Conservation (phyloP, 768 basidiomycete genomes). For the Kwoniella newhampshirensis region DNA sequence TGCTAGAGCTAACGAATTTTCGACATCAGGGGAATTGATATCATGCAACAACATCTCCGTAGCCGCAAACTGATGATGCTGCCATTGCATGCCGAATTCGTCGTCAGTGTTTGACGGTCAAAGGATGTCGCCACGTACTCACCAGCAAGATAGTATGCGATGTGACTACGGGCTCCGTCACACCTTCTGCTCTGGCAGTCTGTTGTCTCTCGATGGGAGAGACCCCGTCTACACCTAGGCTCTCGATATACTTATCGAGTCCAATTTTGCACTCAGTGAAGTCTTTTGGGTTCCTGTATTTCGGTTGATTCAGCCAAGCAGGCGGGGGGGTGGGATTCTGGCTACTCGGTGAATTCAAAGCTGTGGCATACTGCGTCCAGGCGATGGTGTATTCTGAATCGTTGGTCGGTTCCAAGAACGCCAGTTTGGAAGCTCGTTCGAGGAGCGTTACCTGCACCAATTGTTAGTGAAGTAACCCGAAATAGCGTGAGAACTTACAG, state of each 20-base stretch:
- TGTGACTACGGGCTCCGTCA: constrained; percentile 21
- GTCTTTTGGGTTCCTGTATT: constrained; percentile 33
- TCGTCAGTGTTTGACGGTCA: neutral
- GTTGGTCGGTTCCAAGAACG: constrained; percentile 35
- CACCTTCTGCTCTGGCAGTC: constrained; percentile 26
- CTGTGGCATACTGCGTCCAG: constrained; percentile 21
- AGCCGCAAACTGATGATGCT: constrained; percentile 40
- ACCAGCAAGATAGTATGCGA: constrained; percentile 34
- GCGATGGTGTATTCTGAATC: constrained; percentile 32
- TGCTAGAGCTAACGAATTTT: constrained; percentile 36
- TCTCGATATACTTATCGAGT: constrained; percentile 30
- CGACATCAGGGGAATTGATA: constrained; percentile 40
- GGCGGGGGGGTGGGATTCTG: constrained; percentile 19
- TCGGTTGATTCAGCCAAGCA: constrained; percentile 37
- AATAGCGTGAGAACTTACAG: constrained; percentile 7
- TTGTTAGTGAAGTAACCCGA: neutral
- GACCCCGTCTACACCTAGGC: constrained; percentile 36
- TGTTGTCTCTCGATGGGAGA: constrained; percentile 30
- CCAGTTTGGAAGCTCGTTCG: constrained; percentile 43
- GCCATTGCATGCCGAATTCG: neutral
- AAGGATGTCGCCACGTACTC: constrained; percentile 1
- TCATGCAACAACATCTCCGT: constrained; percentile 42
- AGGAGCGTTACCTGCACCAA: constrained; percentile 24
- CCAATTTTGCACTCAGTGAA: constrained; percentile 31
- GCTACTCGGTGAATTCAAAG: neutral